phyloP scores from a whole-genome alignment of 805 yeast genomes.

The Candida mattraensis region DNA sequence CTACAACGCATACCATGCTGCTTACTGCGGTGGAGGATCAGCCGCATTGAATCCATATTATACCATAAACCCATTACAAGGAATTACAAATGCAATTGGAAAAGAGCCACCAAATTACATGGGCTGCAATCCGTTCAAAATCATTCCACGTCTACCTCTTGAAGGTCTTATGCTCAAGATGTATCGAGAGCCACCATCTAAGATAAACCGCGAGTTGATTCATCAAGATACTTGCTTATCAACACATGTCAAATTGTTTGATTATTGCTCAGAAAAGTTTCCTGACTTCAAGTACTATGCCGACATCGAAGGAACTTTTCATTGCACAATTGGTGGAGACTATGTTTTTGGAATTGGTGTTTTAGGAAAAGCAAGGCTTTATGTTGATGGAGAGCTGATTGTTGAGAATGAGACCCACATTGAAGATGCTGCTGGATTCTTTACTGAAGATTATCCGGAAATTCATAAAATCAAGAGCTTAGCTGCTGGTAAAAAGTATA shows the following conservation, averaged over 20 bases:
- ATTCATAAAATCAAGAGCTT: constrained; percentile 39
- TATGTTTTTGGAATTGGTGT: constrained; percentile 53
- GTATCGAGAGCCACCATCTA: constrained; percentile 20
- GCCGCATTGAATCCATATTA: constrained; percentile 37
- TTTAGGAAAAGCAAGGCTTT: constrained; percentile 56
- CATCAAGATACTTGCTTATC: constrained; percentile 8
- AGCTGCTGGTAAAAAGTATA: constrained; percentile 46
- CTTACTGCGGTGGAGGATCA: constrained; percentile 59
- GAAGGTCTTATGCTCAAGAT: not conserved
- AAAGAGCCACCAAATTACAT: constrained; percentile 27
- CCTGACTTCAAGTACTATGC: constrained; percentile 38
- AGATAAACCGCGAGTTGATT: constrained; percentile 18
- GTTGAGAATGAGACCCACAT: constrained; percentile 59
- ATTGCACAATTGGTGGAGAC: constrained; percentile 46
- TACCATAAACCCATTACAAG: constrained; percentile 5
- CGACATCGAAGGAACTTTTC: constrained; percentile 43
- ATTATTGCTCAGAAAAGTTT: constrained; percentile 16
- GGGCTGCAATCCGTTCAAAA: constrained; percentile 32
- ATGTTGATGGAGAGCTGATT: constrained; percentile 49
- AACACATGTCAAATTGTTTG: constrained; percentile 12
- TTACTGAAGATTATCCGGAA: constrained; percentile 56
- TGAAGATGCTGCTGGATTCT: constrained; percentile 48
- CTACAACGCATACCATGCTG: constrained; percentile 50
- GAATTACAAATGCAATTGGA: constrained; percentile 18
- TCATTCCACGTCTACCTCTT: constrained; percentile 7